phyloP scores from a whole-genome alignment of 2,329 filamentous ascomycete species.

The Cordyceps fumosorosea region DNA sequence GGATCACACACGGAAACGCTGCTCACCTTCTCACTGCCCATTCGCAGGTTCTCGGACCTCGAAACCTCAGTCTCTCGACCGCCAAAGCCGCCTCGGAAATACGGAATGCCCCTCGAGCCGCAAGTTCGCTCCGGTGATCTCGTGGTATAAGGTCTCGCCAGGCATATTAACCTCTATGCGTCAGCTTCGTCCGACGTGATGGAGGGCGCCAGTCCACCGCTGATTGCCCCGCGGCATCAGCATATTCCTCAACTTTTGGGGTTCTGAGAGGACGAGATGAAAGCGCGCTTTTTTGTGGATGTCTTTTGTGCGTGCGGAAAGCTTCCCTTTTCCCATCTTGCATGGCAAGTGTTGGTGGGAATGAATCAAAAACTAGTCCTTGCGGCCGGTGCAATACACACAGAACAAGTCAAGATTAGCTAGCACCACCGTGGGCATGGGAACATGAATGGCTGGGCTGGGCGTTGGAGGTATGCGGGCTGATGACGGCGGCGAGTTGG shows the following conservation, averaged over 20 bases:
- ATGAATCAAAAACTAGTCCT: conserved; percentile 95
- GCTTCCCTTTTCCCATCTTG: conserved; percentile 51
- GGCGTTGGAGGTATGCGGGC: not conserved
- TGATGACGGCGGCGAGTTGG: not conserved
- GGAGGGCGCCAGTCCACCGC: conserved; percentile 43
- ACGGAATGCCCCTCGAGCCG: conserved; percentile 27
- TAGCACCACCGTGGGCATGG: not conserved
- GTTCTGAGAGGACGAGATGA: conserved; percentile 46
- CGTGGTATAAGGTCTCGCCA: conserved; percentile 41
- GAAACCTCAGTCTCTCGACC: not conserved
- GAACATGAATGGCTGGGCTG: not conserved
- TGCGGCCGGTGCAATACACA: conserved; percentile 76
- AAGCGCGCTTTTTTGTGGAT: conserved; percentile 83
- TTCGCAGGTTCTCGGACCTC: conserved; percentile 11
- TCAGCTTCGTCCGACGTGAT: conserved; percentile 34
- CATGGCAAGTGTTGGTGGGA: conserved; percentile 40
- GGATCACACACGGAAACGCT: conserved; percentile 11
- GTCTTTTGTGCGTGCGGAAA: conserved; percentile 80
- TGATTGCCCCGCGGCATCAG: conserved; percentile 23
- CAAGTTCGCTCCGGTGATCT: conserved; percentile 37
- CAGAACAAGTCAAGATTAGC: conserved; percentile 52
- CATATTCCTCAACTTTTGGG: conserved; percentile 39
- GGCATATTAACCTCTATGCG: conserved; percentile 49
- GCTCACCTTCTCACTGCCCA: not conserved
- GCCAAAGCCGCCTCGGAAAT: not conserved